Conservation (phyloP, 148 eudicot species). For the Euryodendron excelsum region DNA sequence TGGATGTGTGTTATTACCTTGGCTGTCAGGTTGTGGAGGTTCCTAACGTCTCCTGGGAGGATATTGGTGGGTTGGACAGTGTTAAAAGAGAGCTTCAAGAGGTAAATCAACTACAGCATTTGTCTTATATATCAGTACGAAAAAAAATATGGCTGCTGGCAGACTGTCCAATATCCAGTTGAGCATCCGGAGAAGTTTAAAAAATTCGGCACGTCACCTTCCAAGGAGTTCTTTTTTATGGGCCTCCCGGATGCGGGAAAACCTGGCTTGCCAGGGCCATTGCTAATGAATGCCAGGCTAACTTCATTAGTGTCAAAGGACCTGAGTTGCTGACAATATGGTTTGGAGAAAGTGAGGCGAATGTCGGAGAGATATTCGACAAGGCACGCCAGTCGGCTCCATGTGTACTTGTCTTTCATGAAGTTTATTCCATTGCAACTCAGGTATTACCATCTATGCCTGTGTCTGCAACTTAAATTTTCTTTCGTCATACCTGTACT, state of each 20-base stretch:
- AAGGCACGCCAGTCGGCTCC: slow-evolving; percentile 39
- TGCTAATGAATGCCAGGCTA: slow-evolving; percentile 41
- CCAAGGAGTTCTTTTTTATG: slow-evolving; percentile 35
- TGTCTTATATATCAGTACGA: too few species aligned
- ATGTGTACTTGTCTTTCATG: slow-evolving; percentile 40
- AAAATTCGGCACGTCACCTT: slow-evolving; percentile 40
- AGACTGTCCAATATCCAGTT: slow-evolving; percentile 40
- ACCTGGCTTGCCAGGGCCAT: slow-evolving; percentile 39
- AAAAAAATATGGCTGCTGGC: too few species aligned
- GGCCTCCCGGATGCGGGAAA: slow-evolving; percentile 40
- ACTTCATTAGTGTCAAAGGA: slow-evolving; percentile 34
- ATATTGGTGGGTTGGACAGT: slow-evolving; percentile 36
- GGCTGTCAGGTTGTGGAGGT: slow-evolving; percentile 34
- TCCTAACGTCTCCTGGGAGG: slow-evolving; percentile 36
- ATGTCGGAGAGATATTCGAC: slow-evolving; percentile 37
- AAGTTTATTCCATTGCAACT: slow-evolving; percentile 35
- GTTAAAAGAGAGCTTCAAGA: slow-evolving; percentile 41
- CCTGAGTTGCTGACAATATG: slow-evolving; percentile 37
- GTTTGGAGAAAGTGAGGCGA: slow-evolving; percentile 41
- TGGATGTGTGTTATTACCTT: neutral
- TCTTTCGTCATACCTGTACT: too few species aligned
- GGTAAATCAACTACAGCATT: neutral
- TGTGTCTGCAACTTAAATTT: neutral
- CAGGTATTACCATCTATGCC: slow-evolving; percentile 16
- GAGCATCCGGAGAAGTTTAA: slow-evolving; percentile 40